phyloP scores from a whole-genome alignment of 257 asterid species.

The Gardenia jasminoides region DNA sequence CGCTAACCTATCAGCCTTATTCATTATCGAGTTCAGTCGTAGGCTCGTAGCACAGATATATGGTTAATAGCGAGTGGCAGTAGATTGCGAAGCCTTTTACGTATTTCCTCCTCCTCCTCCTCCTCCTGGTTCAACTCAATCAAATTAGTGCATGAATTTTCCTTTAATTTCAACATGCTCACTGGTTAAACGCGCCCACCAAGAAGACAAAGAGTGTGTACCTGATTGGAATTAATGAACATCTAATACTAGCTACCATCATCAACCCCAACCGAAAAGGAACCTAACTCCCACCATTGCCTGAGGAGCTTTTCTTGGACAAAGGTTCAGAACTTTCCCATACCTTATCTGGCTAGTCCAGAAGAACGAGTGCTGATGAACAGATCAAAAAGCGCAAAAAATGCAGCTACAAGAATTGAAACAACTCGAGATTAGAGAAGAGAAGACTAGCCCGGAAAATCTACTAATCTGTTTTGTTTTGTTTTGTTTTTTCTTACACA shows the following conservation, averaged over 20 bases:
- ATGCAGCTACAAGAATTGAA: neutral
- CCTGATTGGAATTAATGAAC: conserved; percentile 3
- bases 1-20: neutral
- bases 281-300: neutral
- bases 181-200: neutral
- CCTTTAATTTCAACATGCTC: neutral
- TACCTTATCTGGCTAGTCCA: neutral
- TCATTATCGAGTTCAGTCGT: neutral
- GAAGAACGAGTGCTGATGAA: neutral
- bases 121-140: neutral
- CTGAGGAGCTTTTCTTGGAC: neutral
- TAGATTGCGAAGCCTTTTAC: neutral
- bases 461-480: neutral
- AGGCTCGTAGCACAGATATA: no score
- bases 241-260: neutral
- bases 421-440: no score
- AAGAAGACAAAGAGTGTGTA: neutral
- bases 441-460: no score
- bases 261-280: neutral
- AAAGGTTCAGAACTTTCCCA: neutral
- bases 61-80: no score
- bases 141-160: neutral
- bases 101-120: neutral
- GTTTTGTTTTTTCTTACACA: conserved; percentile 1
- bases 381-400: neutral